Conservation (phyloP, 441 rosid genomes). For the Cnidoscolus chayamansa region DNA sequence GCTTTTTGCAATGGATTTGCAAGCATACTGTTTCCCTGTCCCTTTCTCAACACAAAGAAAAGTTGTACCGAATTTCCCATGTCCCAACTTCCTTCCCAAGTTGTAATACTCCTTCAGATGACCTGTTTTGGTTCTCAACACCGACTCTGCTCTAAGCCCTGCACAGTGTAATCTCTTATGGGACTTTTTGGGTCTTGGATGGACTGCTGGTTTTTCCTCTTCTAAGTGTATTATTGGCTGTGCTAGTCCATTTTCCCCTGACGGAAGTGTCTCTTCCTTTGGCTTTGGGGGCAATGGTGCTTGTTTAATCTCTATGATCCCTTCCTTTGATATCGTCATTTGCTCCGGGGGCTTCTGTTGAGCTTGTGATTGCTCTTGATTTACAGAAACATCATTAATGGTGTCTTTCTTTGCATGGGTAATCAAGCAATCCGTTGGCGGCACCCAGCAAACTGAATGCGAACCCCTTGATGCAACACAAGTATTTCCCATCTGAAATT, state of each 20-base stretch:
- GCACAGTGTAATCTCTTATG: slow-evolving; percentile 51
- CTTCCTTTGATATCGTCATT: slow-evolving; percentile 47
- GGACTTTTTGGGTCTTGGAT: slow-evolving; percentile 39
- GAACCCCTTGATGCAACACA: slow-evolving; percentile 44
- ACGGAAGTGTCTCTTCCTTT: slow-evolving; percentile 9
- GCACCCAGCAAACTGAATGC: slow-evolving; percentile 31
- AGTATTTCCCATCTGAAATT: slow-evolving; percentile 50
- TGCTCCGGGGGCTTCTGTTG: slow-evolving; percentile 39
- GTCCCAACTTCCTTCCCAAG: slow-evolving; percentile 88
- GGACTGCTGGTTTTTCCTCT: slow-evolving; percentile 24
- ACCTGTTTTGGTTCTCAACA: slow-evolving; percentile 69
- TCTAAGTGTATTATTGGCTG: slow-evolving; percentile 6
- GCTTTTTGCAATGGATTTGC: slow-evolving; percentile 84
- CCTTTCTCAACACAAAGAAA: slow-evolving; percentile 67
- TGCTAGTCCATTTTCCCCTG: slow-evolving; percentile 16
- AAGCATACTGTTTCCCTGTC: slow-evolving; percentile 64
- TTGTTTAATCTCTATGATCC: slow-evolving; percentile 15
- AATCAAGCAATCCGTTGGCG: slow-evolving; percentile 18
- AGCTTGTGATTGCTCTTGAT: slow-evolving; percentile 23
- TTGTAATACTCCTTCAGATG: slow-evolving; percentile 70
- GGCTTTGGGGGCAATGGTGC: slow-evolving; percentile 9
- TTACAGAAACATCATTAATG: slow-evolving; percentile 7
- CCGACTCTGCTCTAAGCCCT: slow-evolving; percentile 65
- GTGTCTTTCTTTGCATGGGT: slow-evolving; percentile 12
- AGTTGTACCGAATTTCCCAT: slow-evolving; percentile 95